Conservation (phyloP, 140 eudicot species). For the Erigeron philadelphicus region DNA sequence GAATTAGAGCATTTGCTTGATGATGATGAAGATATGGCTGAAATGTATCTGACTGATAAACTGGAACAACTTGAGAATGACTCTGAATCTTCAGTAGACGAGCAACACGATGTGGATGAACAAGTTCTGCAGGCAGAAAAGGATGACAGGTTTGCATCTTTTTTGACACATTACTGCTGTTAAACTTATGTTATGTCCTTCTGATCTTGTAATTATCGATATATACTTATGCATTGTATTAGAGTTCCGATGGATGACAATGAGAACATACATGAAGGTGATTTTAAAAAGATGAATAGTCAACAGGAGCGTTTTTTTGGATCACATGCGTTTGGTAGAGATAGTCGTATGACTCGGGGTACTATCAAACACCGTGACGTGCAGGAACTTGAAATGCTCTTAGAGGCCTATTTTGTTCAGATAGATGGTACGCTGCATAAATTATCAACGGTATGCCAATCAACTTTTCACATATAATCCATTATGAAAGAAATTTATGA, state of each 20-base stretch:
- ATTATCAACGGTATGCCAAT: conserved; percentile 55
- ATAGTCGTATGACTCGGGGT: conserved; percentile 42
- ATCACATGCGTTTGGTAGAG: conserved; percentile 36
- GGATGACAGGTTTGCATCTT: conserved; percentile 33
- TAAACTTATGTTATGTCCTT: neutral
- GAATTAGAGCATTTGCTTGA: conserved; percentile 83
- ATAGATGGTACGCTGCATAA: conserved; percentile 81
- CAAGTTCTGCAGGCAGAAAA: conserved; percentile 38
- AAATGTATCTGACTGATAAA: conserved; percentile 90
- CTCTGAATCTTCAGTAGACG: conserved; percentile 40
- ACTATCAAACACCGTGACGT: conserved; percentile 61
- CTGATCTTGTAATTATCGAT: neutral
- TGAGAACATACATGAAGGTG: conserved; percentile 34
- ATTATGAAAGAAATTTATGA: neutral
- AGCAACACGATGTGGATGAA: conserved; percentile 55
- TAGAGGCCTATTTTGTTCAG: conserved; percentile 88
- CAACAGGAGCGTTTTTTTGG: conserved; percentile 44
- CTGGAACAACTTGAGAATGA: conserved; percentile 40
- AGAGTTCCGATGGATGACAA: conserved; percentile 42
- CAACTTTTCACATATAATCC: neutral
- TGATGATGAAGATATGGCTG: conserved; percentile 94
- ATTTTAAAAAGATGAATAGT: conserved; percentile 25
- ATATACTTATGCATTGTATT: conserved; percentile 10
- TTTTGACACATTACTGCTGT: neutral
- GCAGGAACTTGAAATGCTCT: conserved; percentile 87